Conservation (phyloP, 2,329 filamentous ascomycete genomes). For the Trichoderma sp. region DNA sequence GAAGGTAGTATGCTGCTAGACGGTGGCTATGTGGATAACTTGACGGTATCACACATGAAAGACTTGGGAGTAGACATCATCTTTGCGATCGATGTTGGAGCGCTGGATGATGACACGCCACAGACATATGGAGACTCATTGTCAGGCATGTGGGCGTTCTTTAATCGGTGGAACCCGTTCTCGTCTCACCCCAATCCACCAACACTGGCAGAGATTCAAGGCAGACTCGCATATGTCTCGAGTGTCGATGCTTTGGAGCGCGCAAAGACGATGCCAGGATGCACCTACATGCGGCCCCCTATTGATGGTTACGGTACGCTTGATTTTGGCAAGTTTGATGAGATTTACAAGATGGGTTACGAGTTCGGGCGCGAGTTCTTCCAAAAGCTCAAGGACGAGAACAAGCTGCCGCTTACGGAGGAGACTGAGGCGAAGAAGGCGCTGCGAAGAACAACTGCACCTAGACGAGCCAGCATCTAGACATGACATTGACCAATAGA, state of each 20-base stretch:
- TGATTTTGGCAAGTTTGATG: constrained; percentile 96
- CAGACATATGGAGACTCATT: constrained; percentile 92
- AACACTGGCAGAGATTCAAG: constrained; percentile 93
- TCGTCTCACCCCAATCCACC: constrained; percentile 86
- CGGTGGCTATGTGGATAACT: constrained; percentile 94
- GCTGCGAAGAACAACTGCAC: constrained; percentile 74
- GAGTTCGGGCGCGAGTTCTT: constrained; percentile 80
- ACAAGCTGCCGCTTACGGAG: constrained; percentile 66
- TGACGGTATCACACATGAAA: constrained; percentile 97
- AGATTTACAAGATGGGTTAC: constrained; percentile 90
- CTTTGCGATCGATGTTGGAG: constrained; percentile 92
- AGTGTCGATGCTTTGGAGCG: constrained; percentile 92
- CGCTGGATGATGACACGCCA: constrained; percentile 85
- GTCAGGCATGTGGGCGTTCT: constrained; percentile 89
- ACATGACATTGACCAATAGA: neutral
- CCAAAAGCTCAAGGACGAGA: constrained; percentile 71
- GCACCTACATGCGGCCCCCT: constrained; percentile 93
- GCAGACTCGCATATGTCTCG: constrained; percentile 87
- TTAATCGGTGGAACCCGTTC: constrained; percentile 97
- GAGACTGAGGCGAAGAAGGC: constrained; percentile 76
- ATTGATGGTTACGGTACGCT: constrained; percentile 91
- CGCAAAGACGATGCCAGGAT: constrained; percentile 86
- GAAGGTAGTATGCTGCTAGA: constrained; percentile 96
- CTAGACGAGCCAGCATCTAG: constrained; percentile 72
- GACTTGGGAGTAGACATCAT: constrained; percentile 88